These are phyloP conservation scores for Metschnikowia similis DNA, from an alignment of 805 yeast genomes.

Conservation along the genomic window DNA sequence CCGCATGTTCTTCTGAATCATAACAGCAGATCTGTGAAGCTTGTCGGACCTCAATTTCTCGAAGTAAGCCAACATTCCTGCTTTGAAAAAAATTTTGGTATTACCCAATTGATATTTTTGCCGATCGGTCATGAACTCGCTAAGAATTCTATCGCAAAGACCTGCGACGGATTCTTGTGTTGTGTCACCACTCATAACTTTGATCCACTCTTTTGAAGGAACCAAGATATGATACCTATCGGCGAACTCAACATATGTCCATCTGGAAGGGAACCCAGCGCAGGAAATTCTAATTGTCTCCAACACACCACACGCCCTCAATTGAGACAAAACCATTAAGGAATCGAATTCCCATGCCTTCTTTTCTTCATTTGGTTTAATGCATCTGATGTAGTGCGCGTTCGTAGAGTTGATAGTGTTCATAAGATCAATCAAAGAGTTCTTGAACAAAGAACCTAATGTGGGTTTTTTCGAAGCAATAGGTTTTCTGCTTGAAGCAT, in stretches of 20 bases:
- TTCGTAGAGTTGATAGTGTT: constrained; percentile 87
- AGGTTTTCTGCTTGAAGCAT: constrained; percentile 33
- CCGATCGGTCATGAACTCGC: constrained; percentile 58
- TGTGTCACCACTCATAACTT: constrained; percentile 48
- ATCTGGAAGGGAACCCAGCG: constrained; percentile 96
- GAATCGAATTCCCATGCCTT: constrained; percentile 96
- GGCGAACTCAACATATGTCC: constrained; percentile 93
- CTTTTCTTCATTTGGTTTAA: constrained; percentile 92
- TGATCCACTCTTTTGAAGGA: constrained; percentile 64
- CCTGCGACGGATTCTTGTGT: constrained; percentile 54
- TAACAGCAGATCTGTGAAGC: constrained; percentile 69
- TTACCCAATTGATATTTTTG: constrained; percentile 84
- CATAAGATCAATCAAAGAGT: constrained; percentile 90
- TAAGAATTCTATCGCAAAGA: constrained; percentile 67
- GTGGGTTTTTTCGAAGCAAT: constrained; percentile 77
- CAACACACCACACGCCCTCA: constrained; percentile 97
- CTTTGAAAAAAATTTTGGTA: constrained; percentile 91
- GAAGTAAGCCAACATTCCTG: constrained; percentile 90
- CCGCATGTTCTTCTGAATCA: constrained; percentile 81
- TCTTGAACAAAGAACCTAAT: constrained; percentile 89
- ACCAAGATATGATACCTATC: constrained; percentile 81
- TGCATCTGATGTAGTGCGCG: constrained; percentile 95
- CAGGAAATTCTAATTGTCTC: constrained; percentile 96
- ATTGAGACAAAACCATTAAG: constrained; percentile 88
- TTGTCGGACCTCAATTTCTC: constrained; percentile 83